Conservation (phyloP, 148 eudicot species). For the Rhododendron kiyosumense region DNA sequence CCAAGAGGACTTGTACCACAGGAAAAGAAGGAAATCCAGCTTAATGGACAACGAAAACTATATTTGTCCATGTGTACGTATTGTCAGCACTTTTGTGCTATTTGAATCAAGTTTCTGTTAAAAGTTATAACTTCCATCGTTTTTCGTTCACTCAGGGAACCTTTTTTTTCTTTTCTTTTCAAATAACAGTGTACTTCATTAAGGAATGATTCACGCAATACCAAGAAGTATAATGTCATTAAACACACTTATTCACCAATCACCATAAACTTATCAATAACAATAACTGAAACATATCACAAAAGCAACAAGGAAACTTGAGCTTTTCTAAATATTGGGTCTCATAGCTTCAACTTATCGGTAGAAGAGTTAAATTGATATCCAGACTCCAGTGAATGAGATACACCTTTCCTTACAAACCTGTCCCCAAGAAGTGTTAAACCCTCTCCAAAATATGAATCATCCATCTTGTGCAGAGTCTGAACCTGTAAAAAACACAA, state of each 20-base stretch:
- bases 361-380: neutral
- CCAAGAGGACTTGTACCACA: neutral
- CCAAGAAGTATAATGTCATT: neutral
- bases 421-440: conserved; percentile 75
- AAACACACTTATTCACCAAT: neutral
- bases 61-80: neutral
- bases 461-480: conserved; percentile 9
- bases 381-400: neutral
- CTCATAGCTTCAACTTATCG: neutral
- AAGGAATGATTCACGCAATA: neutral
- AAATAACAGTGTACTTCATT: neutral
- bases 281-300: neutral
- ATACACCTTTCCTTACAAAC: conserved; percentile 22
- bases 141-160: neutral
- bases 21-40: neutral
- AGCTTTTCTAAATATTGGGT: neutral
- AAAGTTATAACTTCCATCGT: neutral
- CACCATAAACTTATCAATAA: neutral
- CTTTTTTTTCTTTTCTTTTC: too few relatives aligned
- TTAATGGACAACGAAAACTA: neutral
- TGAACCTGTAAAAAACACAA: neutral
- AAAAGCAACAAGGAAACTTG: neutral
- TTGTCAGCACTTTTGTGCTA: neutral
- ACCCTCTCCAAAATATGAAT: conserved; percentile 76
- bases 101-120: neutral